phyloP scores from a whole-genome alignment of 768 basidiomycete genomes.

The Boletus edulis region DNA sequence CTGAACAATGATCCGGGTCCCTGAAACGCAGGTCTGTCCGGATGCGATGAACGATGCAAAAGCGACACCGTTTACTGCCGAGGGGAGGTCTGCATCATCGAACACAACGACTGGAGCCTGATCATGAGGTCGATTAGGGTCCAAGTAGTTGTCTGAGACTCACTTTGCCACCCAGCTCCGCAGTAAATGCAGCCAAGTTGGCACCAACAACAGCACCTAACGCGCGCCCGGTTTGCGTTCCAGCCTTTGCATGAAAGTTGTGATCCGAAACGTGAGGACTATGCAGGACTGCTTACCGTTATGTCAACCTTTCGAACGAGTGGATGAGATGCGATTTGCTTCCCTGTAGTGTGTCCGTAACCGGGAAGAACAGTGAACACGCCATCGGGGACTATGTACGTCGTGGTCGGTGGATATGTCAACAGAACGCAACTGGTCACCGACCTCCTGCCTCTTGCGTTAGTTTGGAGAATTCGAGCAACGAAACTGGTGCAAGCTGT shows the following conservation, averaged over 20 bases:
- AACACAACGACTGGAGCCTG: conserved; percentile 83
- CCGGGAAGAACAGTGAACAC: conserved; percentile 76
- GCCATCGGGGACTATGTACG: conserved; percentile 62
- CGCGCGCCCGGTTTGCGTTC: conserved; percentile 72
- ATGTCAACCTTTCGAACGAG: conserved; percentile 79
- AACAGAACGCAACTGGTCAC: conserved; percentile 11
- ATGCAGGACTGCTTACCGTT: conserved; percentile 49
- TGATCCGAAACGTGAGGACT: neutral
- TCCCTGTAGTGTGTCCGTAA: conserved; percentile 62
- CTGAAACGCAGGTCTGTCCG: conserved; percentile 90
- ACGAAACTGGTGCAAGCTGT: conserved; percentile 74
- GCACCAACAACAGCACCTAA: conserved; percentile 71
- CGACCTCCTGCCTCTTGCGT: conserved; percentile 64
- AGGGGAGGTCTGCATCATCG: conserved; percentile 67
- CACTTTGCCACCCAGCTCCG: conserved; percentile 86
- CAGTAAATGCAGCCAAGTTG: conserved; percentile 74
- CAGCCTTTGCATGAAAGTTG: conserved; percentile 48
- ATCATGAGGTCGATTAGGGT: conserved; percentile 2
- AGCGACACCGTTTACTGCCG: conserved; percentile 80
- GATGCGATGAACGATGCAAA: conserved; percentile 86
- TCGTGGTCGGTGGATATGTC: neutral
- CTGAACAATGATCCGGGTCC: conserved; percentile 79
- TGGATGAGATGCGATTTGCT: conserved; percentile 61
- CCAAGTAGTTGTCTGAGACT: neutral
- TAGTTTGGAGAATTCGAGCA: conserved; percentile 73